Evolutionary conservation across 2,329 filamentous ascomycete species (phyloP).

Genomic region (Niveomyces coronatus): DNA sequence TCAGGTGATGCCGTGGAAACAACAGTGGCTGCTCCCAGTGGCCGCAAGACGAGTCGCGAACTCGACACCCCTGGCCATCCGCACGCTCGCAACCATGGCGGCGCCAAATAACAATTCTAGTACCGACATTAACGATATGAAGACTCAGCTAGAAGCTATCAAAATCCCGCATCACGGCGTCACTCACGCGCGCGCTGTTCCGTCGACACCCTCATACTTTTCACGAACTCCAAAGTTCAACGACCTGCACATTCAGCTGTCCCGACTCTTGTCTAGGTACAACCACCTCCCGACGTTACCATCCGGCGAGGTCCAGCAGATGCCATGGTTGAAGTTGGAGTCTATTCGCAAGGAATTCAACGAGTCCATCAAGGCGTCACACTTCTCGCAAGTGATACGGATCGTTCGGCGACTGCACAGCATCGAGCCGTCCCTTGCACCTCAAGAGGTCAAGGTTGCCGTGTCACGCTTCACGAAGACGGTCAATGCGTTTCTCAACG

Average conservation of each 20-base stretch:
- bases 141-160: conserved; percentile 15
- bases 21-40: conserved; percentile 19
- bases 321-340: conserved; percentile 70
- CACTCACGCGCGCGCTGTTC: conserved; percentile 61
- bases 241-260: conserved; percentile 68
- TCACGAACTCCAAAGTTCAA: conserved; percentile 76
- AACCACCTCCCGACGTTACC: conserved; percentile 60
- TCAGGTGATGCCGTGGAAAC: conserved; percentile 19
- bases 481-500: conserved; percentile 59
- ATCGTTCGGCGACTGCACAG: conserved; percentile 72
- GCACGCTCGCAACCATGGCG: conserved; percentile 5
- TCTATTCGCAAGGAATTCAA: conserved; percentile 64
- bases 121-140: conserved; percentile 10
- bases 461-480: conserved; percentile 64
- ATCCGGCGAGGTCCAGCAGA: conserved; percentile 54
- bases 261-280: conserved; percentile 62
- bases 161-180: conserved; percentile 22
- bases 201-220: conserved; percentile 89
- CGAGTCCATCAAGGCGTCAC: conserved; percentile 63
- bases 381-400: conserved; percentile 67
- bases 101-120: no score
- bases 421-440: conserved; percentile 71
- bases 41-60: conserved; percentile 1
- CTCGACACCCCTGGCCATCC: conserved; percentile 9
- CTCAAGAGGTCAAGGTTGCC: conserved; percentile 54